Conservation (phyloP, 2,329 filamentous ascomycete species). For the Neofusicoccum ribis region DNA sequence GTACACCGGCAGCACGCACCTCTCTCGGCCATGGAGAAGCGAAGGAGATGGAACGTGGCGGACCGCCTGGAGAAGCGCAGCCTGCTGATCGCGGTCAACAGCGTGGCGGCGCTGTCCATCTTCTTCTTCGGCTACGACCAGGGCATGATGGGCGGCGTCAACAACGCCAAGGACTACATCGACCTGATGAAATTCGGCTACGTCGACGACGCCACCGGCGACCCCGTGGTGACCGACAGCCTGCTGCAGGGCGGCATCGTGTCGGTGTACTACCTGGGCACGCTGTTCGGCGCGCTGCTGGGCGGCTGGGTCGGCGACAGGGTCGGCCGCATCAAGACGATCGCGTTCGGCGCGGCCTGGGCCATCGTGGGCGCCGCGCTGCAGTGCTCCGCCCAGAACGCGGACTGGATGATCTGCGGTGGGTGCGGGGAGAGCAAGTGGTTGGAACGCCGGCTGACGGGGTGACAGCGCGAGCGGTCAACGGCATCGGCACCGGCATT, state of each 20-base stretch:
- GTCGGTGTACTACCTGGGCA: constrained; percentile 34
- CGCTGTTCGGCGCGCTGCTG: constrained; percentile 28
- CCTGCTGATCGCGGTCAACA: constrained; percentile 34
- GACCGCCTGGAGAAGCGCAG: constrained; percentile 29
- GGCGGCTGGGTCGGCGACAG: constrained; percentile 31
- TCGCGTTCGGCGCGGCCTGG: constrained; percentile 30
- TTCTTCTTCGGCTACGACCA: constrained; percentile 37
- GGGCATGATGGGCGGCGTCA: constrained; percentile 37
- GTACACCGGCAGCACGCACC: not conserved
- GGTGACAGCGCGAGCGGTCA: constrained; percentile 55
- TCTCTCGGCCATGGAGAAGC: not conserved
- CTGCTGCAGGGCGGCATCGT: constrained; percentile 37
- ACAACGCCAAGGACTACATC: constrained; percentile 34
- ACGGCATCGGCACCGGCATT: constrained; percentile 68
- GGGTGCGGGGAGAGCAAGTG: constrained; percentile 13
- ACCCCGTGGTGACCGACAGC: constrained; percentile 27
- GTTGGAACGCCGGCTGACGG: not conserved
- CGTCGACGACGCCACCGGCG: constrained; percentile 27
- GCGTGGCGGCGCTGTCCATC: constrained; percentile 33
- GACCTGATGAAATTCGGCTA: constrained; percentile 34
- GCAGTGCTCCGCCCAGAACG: constrained; percentile 66
- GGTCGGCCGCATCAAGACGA: constrained; percentile 31
- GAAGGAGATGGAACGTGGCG: constrained; percentile 11
- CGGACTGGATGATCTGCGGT: constrained; percentile 70
- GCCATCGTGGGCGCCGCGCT: constrained; percentile 55